Percentiles rank a stretch among this genome's conserved stretches.
Conservation (phyloP, 2,329 filamentous ascomycete species). For the Ascochyta viciae-villosae region DNA sequence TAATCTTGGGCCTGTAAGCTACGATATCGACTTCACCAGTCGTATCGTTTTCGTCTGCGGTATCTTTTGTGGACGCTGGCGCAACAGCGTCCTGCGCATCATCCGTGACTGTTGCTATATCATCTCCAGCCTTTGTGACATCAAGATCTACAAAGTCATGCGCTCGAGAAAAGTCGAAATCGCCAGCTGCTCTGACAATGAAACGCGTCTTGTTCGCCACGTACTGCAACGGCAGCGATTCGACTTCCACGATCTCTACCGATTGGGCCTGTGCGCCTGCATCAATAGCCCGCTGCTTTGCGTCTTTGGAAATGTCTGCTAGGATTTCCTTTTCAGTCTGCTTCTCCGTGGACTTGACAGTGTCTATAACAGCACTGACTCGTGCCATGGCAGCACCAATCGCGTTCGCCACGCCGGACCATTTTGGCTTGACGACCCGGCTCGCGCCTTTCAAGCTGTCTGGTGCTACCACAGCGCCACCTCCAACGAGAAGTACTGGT, state of each 20-base stretch:
- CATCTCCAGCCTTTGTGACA: constrained; percentile 29
- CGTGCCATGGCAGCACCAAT: constrained; percentile 69
- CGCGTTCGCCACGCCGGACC: constrained; percentile 68
- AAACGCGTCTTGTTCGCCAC: constrained; percentile 58
- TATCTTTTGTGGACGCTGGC: constrained; percentile 27
- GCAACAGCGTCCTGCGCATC: constrained; percentile 11
- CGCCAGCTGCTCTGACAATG: constrained; percentile 65
- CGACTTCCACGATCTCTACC: constrained; percentile 44
- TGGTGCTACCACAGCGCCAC: constrained; percentile 66
- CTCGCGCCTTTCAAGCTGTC: constrained; percentile 63
- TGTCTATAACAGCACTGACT: constrained; percentile 58
- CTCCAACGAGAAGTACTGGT: constrained; percentile 68
- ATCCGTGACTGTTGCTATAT: constrained; percentile 11
- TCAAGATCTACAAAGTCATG: constrained; percentile 37
- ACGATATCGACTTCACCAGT: constrained; percentile 35
- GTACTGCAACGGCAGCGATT: constrained; percentile 64
- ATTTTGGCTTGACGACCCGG: constrained; percentile 63
- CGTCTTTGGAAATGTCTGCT: constrained; percentile 48
- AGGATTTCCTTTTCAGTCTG: constrained; percentile 43
- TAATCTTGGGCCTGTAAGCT: constrained; percentile 52
- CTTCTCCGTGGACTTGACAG: constrained; percentile 49
- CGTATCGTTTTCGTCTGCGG: constrained; percentile 22
- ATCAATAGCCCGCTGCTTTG: constrained; percentile 49
- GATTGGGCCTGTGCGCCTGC: constrained; percentile 46
- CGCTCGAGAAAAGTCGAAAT: constrained; percentile 50